phyloP scores from a whole-genome alignment of 2,329 filamentous ascomycete genomes.

The Leptographium procerum region DNA sequence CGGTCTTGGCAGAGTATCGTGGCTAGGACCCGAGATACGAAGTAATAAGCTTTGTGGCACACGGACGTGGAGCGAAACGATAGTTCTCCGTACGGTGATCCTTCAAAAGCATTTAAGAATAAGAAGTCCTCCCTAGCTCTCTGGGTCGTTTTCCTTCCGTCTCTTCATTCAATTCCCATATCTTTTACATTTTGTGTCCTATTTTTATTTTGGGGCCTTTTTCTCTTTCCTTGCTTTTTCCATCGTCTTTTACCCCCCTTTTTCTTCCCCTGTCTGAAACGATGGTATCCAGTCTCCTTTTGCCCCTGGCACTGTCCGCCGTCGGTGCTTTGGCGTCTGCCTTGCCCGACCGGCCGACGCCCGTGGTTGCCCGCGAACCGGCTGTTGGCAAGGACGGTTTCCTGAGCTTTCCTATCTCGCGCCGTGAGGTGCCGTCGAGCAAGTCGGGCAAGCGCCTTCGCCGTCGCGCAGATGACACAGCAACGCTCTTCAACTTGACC shows the following conservation, averaged over 20 bases:
- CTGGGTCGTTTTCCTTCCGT: no score
- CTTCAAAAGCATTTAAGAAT: not conserved
- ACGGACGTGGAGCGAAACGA: not conserved
- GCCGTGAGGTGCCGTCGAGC: not conserved
- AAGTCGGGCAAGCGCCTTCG: not conserved
- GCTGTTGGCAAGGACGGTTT: not conserved
- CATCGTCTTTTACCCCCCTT: not conserved
- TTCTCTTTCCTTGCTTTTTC: not conserved
- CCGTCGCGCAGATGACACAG: conserved; percentile 2
- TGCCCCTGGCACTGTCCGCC: conserved; percentile 7
- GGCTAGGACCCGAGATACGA: not conserved
- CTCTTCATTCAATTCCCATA: no score
- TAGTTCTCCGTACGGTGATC: not conserved
- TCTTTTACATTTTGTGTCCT: no score
- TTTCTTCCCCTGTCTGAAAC: not conserved
- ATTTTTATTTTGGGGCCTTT: not conserved
- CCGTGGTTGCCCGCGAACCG: not conserved
- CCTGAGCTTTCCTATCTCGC: conserved; percentile 2
- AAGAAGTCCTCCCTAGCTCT: no score
- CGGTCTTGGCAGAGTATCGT: not conserved
- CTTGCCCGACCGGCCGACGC: not conserved
- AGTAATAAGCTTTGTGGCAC: not conserved
- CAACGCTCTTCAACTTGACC: conserved; percentile 9
- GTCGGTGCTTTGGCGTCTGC: not conserved
- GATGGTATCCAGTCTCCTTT: not conserved